Percentiles rank a stretch among this genome's conserved stretches.
Evolutionary conservation across 208 protist genomes (phyloP).

Genomic region (Trypanosoma boissoni): DNA sequence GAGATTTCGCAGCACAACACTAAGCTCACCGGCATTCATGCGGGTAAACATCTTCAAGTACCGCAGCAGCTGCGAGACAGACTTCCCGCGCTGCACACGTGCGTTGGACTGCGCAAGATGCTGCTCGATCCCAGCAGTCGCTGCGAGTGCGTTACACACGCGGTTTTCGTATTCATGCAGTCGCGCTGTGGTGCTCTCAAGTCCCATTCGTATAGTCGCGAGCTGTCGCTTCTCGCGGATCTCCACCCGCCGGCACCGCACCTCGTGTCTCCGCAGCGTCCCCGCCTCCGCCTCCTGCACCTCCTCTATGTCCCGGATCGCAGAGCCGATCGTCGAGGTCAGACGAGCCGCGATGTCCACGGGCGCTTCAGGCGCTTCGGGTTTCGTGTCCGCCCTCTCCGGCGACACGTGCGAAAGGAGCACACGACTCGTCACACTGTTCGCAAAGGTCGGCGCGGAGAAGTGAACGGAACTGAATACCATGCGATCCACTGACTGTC

Average conservation of each 20-base stretch:
- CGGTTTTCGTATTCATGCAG: constrained; percentile 80
- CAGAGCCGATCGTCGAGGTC: constrained; percentile 43
- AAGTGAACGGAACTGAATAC: constrained; percentile 65
- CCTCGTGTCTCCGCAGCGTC: constrained; percentile 44
- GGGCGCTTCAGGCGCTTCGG: constrained; percentile 27
- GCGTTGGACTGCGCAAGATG: constrained; percentile 81
- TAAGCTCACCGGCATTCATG: constrained; percentile 45
- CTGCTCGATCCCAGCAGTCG: constrained; percentile 86
- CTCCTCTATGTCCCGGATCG: constrained; percentile 43
- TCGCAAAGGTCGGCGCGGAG: constrained; percentile 67
- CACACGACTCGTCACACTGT: constrained; percentile 63
- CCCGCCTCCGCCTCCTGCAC: constrained; percentile 51
- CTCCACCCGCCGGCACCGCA: constrained; percentile 68
- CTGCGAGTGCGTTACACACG: constrained; percentile 76
- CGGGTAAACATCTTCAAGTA: constrained; percentile 70
- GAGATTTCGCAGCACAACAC: constrained; percentile 46
- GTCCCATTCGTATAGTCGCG: constrained; percentile 67
- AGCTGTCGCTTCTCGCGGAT: constrained; percentile 69
- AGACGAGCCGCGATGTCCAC: constrained; percentile 36
- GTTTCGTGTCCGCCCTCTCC: not conserved
- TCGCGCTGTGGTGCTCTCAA: constrained; percentile 67
- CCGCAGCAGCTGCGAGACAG: constrained; percentile 69
- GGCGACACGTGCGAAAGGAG: constrained; percentile 39
- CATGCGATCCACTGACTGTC: constrained; percentile 39
- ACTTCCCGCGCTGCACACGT: constrained; percentile 67